Evolutionary conservation across 495 filamentous ascomycete species (phyloP), one percentile per base, ranked within the genome.

Genomic region (Letharia lupina): DNA sequence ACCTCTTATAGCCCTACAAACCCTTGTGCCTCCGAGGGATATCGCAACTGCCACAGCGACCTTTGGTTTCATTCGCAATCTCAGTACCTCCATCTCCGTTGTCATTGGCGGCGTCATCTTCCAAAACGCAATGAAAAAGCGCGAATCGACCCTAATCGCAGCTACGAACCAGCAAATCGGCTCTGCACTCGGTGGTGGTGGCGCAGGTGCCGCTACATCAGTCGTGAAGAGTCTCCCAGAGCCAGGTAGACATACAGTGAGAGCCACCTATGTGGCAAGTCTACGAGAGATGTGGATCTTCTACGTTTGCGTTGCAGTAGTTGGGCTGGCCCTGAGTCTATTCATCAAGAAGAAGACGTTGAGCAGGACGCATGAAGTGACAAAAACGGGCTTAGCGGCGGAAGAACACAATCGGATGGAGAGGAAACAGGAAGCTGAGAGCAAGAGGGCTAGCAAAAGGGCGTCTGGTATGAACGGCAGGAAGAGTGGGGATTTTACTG

Each of bases 201-300:
- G 83, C 56, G 83, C 86, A 4, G 87, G 84, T 13, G 80, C 83
- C 20, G 85, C 81, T 60, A 85, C 86, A 9, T 77, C 78, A 6
- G 72, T 88, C 1, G 81, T 90, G 23, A 70, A 74, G 16, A 63
- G 73, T 0, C 77, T 91, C 0, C 79, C 79, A 0, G 72, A 79
- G 0, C 71, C 71, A 9, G 77, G 84, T 60, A 77, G 79, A 42
- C 66, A 68, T 0, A 76, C 85, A 37, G 84, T 85, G 1, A 76
- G 81, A 7, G 66, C 68, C 0, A 84, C 84, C 0, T 89, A 85
- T 63, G 83, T 79, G 56, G 78, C 82, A 47, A 78, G 81, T 37
- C 69, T 91, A 64, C 79, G 75, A 60, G 83, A 80, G 45, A 89
- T 91, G 84, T 92, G 85, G 81, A 89, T 90, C 65, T 78, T 78